phyloP scores from a whole-genome alignment of 371 early-diverging fungal species.

The Mortierella sp. region DNA sequence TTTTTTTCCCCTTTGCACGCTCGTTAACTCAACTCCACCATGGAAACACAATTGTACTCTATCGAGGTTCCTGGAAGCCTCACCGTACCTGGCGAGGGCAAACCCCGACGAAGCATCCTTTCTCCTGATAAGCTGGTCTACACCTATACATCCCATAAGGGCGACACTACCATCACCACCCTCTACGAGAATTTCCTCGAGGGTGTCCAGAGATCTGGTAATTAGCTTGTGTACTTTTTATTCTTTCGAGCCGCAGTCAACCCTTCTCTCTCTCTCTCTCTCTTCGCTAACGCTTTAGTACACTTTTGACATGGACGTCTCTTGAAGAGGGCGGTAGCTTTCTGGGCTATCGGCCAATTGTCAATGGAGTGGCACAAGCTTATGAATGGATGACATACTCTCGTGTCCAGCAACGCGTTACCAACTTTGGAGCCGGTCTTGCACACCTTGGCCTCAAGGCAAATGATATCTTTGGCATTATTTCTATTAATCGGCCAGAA shows the following conservation, averaged over 20 bases:
- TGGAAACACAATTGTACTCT: conserved; percentile 26
- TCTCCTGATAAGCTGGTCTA: conserved; percentile 61
- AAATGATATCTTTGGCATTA: conserved; percentile 64
- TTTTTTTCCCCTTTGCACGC: background rate
- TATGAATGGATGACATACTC: conserved; percentile 82
- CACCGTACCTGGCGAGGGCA: conserved; percentile 57
- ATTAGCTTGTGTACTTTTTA: background rate
- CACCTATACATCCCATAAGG: conserved; percentile 48
- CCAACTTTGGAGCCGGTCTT: conserved; percentile 75
- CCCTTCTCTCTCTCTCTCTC: background rate
- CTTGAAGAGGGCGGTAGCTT: conserved; percentile 14
- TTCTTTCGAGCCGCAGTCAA: background rate
- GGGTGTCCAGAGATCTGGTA: conserved; percentile 64
- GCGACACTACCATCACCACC: conserved; percentile 40
- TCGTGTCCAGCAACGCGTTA: conserved; percentile 69
- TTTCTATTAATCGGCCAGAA: conserved; percentile 88
- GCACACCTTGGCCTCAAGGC: conserved; percentile 54
- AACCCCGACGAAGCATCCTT: conserved; percentile 61
- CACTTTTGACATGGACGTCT: background rate
- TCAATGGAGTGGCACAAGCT: conserved; percentile 38
- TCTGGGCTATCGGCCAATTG: conserved; percentile 49
- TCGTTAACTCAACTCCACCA: background rate
- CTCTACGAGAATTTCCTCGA: conserved; percentile 67
- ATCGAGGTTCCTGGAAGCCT: conserved; percentile 19
- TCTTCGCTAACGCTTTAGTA: background rate